These are phyloP conservation scores for Afroboletus lepidellus DNA, from an alignment of 1,284 basidiomycete genomes.

Conservation along the genomic window DNA sequence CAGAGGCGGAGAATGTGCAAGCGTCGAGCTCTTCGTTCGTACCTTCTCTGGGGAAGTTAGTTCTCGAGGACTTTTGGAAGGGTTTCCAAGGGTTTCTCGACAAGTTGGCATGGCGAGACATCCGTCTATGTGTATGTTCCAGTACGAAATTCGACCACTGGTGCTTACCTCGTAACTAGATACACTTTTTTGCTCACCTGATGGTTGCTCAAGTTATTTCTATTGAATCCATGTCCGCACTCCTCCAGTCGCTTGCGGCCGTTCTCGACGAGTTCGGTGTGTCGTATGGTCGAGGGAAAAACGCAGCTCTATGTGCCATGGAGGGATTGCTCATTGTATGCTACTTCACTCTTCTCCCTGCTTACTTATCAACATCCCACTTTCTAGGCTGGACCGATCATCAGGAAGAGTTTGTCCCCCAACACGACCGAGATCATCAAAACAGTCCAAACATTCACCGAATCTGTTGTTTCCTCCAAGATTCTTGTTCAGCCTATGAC, in stretches of 20 bases:
- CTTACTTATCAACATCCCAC: background rate
- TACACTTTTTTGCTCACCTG: constrained; percentile 88
- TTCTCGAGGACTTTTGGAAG: constrained; percentile 88
- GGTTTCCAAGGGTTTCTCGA: constrained; percentile 85
- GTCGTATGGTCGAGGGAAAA: constrained; percentile 81
- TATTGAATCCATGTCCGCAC: constrained; percentile 69
- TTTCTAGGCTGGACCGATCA: constrained; percentile 54
- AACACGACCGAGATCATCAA: constrained; percentile 62
- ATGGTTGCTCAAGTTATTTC: constrained; percentile 75
- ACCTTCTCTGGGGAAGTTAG: constrained; percentile 64
- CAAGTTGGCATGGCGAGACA: constrained; percentile 85
- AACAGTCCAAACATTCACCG: constrained; percentile 64
- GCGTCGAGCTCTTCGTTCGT: constrained; percentile 32
- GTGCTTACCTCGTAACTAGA: constrained; percentile 43
- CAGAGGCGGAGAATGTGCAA: constrained; percentile 33
- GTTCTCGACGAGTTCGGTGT: constrained; percentile 91
- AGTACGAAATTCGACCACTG: background rate
- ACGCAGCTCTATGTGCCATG: constrained; percentile 82
- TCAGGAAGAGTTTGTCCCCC: constrained; percentile 50
- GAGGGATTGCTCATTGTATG: constrained; percentile 84
- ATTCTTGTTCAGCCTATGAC: constrained; percentile 61
- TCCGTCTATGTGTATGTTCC: constrained; percentile 73
- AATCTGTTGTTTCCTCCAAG: constrained; percentile 55
- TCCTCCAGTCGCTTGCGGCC: constrained; percentile 78
- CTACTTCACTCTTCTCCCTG: background rate